Evolutionary conservation across 2,329 filamentous ascomycete species (phyloP), one percentile per base, ranked within the genome.

Genomic region (Dothistroma pini): DNA sequence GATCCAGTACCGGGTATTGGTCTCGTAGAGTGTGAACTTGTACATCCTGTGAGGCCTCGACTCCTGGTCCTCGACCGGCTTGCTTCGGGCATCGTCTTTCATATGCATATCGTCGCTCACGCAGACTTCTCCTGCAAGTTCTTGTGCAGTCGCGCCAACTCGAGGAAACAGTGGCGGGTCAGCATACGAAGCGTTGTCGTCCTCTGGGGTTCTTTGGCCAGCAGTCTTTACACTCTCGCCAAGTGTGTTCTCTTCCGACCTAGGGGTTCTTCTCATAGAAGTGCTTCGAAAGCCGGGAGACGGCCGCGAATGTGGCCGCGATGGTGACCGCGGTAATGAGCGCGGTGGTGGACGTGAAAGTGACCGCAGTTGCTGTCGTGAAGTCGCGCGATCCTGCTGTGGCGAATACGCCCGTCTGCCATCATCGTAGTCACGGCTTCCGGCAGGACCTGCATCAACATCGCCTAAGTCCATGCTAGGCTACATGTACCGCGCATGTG

Each of bases 11-110:
- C 91, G 86, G 58, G 88, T 91, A 12, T 91, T 90, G 2, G 95
- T 99, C 79, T 99, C 95, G 76, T 99, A 97, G 22, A 99, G 79
- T n/a, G 90, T 95, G 76, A 96, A 97, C 71, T 95, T 96, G 80
- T 97, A 92, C 91, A 99, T 96, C 14, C 73, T 67, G 63, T 72
- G 71, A 4, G 68, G 67, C 25, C 59, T 56, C 7, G 58, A 61
- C 9, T 64, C 58, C 14, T 61, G 60, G 25, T 64, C 63, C 31
- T 54, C 61, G 25, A 68, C 62, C 34, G 62, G 59, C 55, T 59
- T n/a, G 16, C 53, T 25, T 12, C 55, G 50, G 34, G 56, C 47
- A n/a, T 65, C 35, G 41, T 61, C 60, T 41, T 60, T 67, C 54
- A 71, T 53, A 50, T 71, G 67, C 25, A 63, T 58, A 16, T 65